Base-by-base conservation (phyloP, 2,329 filamentous ascomycete species). In the Phialocephala subalpina region DNA sequence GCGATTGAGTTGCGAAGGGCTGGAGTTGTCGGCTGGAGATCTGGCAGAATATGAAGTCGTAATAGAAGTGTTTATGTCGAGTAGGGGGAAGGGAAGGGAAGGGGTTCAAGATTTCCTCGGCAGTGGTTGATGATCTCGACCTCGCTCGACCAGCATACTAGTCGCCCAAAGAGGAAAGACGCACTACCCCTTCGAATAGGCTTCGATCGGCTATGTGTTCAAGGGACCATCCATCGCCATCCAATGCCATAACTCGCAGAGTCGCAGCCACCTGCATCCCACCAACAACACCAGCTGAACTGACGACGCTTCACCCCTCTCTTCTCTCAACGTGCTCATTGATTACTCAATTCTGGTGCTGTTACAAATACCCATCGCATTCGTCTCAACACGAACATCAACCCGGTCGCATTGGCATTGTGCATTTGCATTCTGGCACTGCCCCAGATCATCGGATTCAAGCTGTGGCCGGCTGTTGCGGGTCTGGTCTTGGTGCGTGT, bases 381-480 rank as follows among this genome's bases (percentile, higher is more conserved):
- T 14, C 45, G 7, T 22, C n/a, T 33, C 52, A 4, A n/a, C 6
- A 35, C 52, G 33, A 56, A 16, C 52, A 56, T 56, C 55, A 20
- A 14, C 38, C 33, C 55, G 38, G 18, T 57, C n/a, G 35, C 29
- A 35, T 57, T 57, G 49, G 27, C 27, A n/a, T n/a, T n/a, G n/a
- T n/a, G 35, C 29, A 35, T 57, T 57, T 22, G 27, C 27, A 20
- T 25, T n/a, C 20, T 22, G 5, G 55, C 33, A 36, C 33, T 38
- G 29, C 55, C 29, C 55, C 55, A 57, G 55, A 57, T 33, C n/a
- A 3, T 38, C 33, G 18, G 20, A 57, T 57, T 57, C 29, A 18
- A 27, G 11, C 25, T 14, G 22, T 11, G 16, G 25, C 49, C 49
- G 49, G 7, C 49, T 25, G 49, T 53, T 53, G 49, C 49, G 49